phyloP scores from a whole-genome alignment of 2,329 filamentous ascomycete genomes.

The Cladosporium sphaerospermum region DNA sequence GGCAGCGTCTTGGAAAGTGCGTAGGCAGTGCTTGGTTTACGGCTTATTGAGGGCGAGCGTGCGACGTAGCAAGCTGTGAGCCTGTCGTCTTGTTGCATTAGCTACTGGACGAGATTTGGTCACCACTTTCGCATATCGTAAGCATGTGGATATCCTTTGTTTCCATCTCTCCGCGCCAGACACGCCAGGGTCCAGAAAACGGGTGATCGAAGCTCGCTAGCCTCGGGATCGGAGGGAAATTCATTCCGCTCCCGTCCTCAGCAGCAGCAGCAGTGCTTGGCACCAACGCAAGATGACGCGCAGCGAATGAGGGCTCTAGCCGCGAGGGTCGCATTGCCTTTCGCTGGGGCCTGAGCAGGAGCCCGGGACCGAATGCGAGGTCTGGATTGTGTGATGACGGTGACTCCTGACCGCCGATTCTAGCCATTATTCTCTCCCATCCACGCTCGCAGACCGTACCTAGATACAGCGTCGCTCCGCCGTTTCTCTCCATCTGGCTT shows the following conservation, averaged over 20 bases:
- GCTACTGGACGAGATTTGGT: too few relatives aligned
- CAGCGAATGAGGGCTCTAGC: slow-evolving; percentile 5
- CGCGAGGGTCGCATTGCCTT: not conserved
- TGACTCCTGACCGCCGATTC: not conserved
- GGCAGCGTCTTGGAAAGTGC: too few relatives aligned
- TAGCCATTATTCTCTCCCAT: not conserved
- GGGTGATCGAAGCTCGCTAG: too few relatives aligned
- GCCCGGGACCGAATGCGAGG: slow-evolving; percentile 9
- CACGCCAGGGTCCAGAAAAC: too few relatives aligned
- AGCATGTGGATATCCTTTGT: too few relatives aligned
- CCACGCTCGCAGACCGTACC: not conserved
- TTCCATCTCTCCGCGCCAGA: too few relatives aligned
- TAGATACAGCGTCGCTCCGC: not conserved
- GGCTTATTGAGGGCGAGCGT: too few relatives aligned
- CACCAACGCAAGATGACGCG: slow-evolving; percentile 1
- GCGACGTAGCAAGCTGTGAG: too few relatives aligned
- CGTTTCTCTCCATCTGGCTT: not conserved
- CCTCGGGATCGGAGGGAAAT: not conserved
- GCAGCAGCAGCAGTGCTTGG: not conserved
- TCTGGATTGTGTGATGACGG: not conserved
- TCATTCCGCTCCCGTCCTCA: not conserved
- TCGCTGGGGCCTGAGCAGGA: not conserved
- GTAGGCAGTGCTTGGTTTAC: too few relatives aligned
- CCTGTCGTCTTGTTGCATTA: too few relatives aligned
- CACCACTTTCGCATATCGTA: too few relatives aligned